Percentiles rank a stretch among this genome's conserved stretches.
Conservation (phyloP, 768 basidiomycete genomes). For the Serendipita sp. region DNA sequence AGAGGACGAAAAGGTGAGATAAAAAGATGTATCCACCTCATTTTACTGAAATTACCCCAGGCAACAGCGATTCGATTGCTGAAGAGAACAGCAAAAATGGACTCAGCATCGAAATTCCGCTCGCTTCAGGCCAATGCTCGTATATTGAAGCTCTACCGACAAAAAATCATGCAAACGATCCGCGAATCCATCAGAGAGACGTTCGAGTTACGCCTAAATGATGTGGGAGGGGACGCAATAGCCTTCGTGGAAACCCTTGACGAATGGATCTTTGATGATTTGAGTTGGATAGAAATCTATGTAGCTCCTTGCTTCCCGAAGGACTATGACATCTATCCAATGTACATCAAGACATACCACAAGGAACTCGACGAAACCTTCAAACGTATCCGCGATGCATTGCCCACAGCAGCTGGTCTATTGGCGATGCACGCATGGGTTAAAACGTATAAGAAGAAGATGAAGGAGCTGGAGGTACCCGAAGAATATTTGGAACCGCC, state of each 20-base stretch:
- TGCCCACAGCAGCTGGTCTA: constrained; percentile 76
- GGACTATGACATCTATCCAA: constrained; percentile 76
- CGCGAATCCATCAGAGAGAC: constrained; percentile 54
- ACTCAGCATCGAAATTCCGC: constrained; percentile 83
- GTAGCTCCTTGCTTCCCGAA: constrained; percentile 83
- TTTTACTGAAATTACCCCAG: constrained; percentile 24
- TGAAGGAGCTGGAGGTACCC: constrained; percentile 83
- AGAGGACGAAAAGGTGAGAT: constrained; percentile 79
- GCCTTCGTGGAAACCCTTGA: constrained; percentile 57
- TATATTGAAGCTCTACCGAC: constrained; percentile 86
- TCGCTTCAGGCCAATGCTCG: constrained; percentile 88
- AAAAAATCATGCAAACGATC: constrained; percentile 71
- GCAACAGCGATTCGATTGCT: constrained; percentile 87
- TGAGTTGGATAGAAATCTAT: constrained; percentile 81
- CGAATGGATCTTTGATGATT: constrained; percentile 87
- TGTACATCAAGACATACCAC: constrained; percentile 81
- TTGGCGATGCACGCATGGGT: constrained; percentile 83
- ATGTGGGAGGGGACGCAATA: constrained; percentile 45
- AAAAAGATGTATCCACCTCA: not conserved
- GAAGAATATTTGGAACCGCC: constrained; percentile 73
- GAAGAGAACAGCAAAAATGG: constrained; percentile 83
- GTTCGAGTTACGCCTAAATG: constrained; percentile 51
- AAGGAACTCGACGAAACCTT: constrained; percentile 61
- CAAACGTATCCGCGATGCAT: constrained; percentile 48
- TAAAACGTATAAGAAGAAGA: constrained; percentile 86